Base-by-base conservation (phyloP, 139 green algal genomes). In the Dunaliella sp. region DNA sequence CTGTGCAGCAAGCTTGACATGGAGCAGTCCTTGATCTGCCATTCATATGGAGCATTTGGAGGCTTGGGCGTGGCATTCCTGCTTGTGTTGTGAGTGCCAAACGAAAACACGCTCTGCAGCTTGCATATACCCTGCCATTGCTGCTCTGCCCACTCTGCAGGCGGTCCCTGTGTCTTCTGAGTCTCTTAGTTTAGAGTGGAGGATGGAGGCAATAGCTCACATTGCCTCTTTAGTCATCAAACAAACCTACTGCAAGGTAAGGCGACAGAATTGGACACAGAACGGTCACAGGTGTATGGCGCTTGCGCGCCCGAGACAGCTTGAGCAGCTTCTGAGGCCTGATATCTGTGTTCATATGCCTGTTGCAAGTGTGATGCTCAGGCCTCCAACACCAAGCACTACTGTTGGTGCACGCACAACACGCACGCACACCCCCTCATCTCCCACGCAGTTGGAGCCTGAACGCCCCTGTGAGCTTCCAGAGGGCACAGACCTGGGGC, bases 211-310 rank as follows among this genome's bases (percentile, higher is more conserved):
- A 59, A 88, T 73, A 1, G 58, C 85, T 16, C 85, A 88, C 48
- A 83, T 88, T 57, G 85, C 85, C 26, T 85, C 85, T 12, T 37
- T 86, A 37, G 80, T 80, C 30, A 80, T 88, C 12, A 35, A 80
- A 1, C n/a, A 77, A 31, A 59, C 75, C 58, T 88, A 83, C 58
- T 88, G 85, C 36, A 85, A 88, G 85, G 85, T 88, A 32, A 65
- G 80, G 38, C 1, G 7, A 34, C n/a, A 31, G 76, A 28, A 28
- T 16, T 7, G 7, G 7, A 65, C 7, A 65, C 48, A 65, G 16
- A 65, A 7, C 48, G 48, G 7, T 65, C 16, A 65, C 48, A 65
- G 7, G 7, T 1, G 36, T 22, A 78, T 12, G 12, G 22, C n/a
- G 2, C 73, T 3, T 33, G 12, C 28, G 73, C 73, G 22, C 28